Percentiles rank a stretch among this genome's conserved stretches.
These are phyloP conservation scores for Nakaseomyces delphensis DNA, from an alignment of 1,139 yeast genomes.

Conservation along the genomic window DNA sequence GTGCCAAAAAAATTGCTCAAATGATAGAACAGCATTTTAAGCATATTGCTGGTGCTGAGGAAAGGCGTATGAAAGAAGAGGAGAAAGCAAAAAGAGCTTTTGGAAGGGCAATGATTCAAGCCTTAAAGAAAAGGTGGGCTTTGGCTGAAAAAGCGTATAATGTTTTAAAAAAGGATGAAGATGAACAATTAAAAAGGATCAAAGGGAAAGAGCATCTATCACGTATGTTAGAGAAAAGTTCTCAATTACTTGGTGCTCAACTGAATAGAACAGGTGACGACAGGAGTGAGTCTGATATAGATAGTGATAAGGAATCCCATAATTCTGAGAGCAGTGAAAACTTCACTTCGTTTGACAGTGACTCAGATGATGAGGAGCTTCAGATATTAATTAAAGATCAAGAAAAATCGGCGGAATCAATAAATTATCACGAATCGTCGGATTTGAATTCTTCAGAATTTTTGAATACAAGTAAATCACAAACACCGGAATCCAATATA, in stretches of 20 bases:
- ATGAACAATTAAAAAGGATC: conserved; percentile 59
- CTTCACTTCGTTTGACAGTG: conserved; percentile 19
- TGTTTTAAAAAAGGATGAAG: conserved; percentile 43
- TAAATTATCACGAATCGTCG: conserved; percentile 6
- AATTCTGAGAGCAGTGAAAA: conserved; percentile 21
- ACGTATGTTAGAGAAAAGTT: conserved; percentile 84
- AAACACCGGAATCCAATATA: not conserved
- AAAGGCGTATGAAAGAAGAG: conserved; percentile 61
- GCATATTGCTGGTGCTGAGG: conserved; percentile 80
- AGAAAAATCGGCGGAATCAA: conserved; percentile 15
- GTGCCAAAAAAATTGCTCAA: conserved; percentile 63
- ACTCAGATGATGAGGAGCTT: conserved; percentile 13
- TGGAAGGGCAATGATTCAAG: conserved; percentile 72
- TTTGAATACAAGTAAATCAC: not conserved
- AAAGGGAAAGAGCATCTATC: conserved; percentile 84
- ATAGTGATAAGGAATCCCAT: conserved; percentile 12
- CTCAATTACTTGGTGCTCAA: conserved; percentile 83
- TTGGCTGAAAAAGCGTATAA: conserved; percentile 79
- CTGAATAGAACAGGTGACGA: conserved; percentile 33
- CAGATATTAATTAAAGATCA: conserved; percentile 34
- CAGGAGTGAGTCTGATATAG: conserved; percentile 12
- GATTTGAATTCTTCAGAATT: not conserved
- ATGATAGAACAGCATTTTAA: conserved; percentile 85
- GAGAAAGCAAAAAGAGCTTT: conserved; percentile 58
- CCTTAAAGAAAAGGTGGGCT: conserved; percentile 85